A percentile compares a stretch with the other conserved stretches of the same genome.
These are phyloP conservation scores for Vanderwaltozyma tropicalis DNA, from an alignment of 805 yeast species.

Conservation along the genomic window DNA sequence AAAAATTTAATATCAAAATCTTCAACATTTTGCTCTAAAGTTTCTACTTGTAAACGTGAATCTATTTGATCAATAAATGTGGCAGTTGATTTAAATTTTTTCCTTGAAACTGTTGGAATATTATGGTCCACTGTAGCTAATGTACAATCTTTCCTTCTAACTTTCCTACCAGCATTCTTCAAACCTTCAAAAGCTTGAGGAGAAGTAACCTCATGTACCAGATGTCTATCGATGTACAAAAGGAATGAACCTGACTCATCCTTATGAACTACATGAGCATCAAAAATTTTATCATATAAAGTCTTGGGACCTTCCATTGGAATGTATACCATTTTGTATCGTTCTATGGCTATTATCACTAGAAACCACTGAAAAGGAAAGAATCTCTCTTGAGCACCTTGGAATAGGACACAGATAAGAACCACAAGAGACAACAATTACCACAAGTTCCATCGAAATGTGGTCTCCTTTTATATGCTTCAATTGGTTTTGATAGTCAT, in stretches of 20 bases:
- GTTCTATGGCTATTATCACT: no score
- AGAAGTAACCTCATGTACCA: slow-evolving; percentile 97
- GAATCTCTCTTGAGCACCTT: no score
- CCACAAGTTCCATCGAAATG: no score
- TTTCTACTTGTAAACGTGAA: slow-evolving; percentile 83
- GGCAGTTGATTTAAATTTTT: slow-evolving; percentile 56
- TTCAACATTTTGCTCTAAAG: slow-evolving; percentile 86
- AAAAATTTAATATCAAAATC: slow-evolving; percentile 84
- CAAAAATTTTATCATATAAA: slow-evolving; percentile 91
- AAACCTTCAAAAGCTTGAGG: slow-evolving; percentile 99
- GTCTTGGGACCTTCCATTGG: slow-evolving; percentile 41
- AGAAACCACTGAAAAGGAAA: no score
- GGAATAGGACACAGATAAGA: no score
- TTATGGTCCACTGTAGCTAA: slow-evolving; percentile 95
- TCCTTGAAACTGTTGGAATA: slow-evolving; percentile 90
- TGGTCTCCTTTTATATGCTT: no score
- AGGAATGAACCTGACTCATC: slow-evolving; percentile 82
- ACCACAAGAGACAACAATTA: no score
- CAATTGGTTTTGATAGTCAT: no score
- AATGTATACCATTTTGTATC: neutral
- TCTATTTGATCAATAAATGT: slow-evolving; percentile 84
- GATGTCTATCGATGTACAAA: slow-evolving; percentile 89
- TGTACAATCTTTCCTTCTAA: slow-evolving; percentile 88
- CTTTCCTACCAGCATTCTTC: slow-evolving; percentile 73
- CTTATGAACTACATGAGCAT: slow-evolving; percentile 84